Evolutionary conservation across 1,139 yeast species (phyloP).

Genomic region (Candida sp.): DNA sequence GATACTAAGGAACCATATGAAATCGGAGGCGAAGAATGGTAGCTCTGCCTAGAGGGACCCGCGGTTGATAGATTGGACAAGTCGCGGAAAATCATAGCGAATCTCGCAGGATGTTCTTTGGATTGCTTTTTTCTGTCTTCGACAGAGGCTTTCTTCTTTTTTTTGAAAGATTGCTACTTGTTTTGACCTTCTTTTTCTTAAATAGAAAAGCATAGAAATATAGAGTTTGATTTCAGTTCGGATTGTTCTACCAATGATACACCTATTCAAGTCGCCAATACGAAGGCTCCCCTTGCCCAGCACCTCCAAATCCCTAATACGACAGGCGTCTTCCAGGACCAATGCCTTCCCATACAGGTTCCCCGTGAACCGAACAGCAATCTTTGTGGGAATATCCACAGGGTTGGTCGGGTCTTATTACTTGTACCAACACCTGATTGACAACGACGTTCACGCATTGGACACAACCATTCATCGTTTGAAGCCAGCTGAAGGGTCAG

Average conservation of each 20-base stretch:
- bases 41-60: neutral
- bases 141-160: neutral
- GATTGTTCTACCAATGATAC: neutral
- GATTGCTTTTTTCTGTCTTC: neutral
- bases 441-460: constrained; percentile 38
- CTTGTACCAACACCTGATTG: constrained; percentile 14
- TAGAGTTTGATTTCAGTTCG: neutral
- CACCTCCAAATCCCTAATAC: neutral
- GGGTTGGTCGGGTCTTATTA: constrained; percentile 6
- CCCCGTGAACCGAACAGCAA: neutral
- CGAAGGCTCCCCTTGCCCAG: neutral
- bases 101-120: too few species aligned
- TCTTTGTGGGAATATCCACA: constrained; percentile 9
- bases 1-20: constrained; percentile 39
- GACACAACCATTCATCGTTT: constrained; percentile 40
- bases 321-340: constrained; percentile 1
- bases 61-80: neutral
- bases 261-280: neutral
- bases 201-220: neutral
- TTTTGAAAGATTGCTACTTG: neutral
- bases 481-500: constrained; percentile 50
- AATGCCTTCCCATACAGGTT: neutral
- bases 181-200: neutral
- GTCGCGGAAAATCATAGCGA: neutral
- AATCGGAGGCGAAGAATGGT: constrained; percentile 4